phyloP scores from a whole-genome alignment of 768 basidiomycete genomes.

The Goffeauzyma gilvescens region DNA sequence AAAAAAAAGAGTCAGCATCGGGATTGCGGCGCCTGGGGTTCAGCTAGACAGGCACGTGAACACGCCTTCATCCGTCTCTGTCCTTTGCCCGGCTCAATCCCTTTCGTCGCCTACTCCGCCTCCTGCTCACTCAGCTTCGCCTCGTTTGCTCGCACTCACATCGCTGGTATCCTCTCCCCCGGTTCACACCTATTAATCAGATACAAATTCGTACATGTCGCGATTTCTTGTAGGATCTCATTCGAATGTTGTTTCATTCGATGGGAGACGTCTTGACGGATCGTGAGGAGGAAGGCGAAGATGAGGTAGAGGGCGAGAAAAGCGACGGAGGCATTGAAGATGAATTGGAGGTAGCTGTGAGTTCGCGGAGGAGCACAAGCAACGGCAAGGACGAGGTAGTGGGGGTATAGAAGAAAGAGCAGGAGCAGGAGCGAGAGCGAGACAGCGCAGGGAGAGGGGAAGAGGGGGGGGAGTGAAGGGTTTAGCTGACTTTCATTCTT shows the following conservation, averaged over 20 bases:
- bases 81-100: too few species aligned
- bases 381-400: neutral
- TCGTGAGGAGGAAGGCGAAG: constrained; percentile 53
- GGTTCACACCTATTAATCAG: constrained; percentile 63
- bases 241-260: constrained; percentile 1
- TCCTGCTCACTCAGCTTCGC: too few species aligned
- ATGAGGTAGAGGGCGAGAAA: constrained; percentile 60
- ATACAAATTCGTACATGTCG: constrained; percentile 61
- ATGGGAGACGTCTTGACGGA: constrained; percentile 57
- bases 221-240: constrained; percentile 82
- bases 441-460: neutral
- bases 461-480: neutral
- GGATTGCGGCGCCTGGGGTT: neutral
- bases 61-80: too few species aligned
- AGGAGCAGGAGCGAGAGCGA: constrained; percentile 12
- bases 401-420: neutral
- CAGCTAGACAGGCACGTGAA: too few species aligned
- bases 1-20: neutral
- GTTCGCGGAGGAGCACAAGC: constrained; percentile 4
- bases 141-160: constrained; percentile 37
- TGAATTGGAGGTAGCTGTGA: constrained; percentile 71
- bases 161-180: constrained; percentile 56
- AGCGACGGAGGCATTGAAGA: constrained; percentile 74
- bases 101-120: too few species aligned
- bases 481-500: too few species aligned